phyloP scores from a whole-genome alignment of 2,329 filamentous ascomycete genomes.

The Claviceps sp. region DNA sequence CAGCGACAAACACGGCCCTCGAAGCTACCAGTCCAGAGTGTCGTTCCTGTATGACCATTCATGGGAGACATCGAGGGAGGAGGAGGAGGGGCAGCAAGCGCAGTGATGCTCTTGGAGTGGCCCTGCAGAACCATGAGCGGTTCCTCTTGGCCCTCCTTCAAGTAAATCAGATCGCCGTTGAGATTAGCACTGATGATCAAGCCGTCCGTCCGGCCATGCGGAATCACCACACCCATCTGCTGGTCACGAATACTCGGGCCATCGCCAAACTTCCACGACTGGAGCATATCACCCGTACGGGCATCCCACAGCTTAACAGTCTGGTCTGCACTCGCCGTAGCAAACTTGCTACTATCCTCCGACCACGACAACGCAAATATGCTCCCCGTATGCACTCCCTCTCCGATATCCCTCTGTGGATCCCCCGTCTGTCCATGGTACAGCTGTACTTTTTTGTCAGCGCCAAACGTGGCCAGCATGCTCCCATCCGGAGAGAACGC shows the following conservation, averaged over 20 bases:
- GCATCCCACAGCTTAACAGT: constrained; percentile 92
- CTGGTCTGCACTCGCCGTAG: constrained; percentile 86
- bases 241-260: constrained; percentile 67
- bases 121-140: constrained; percentile 66
- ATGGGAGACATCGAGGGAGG: constrained; percentile 3
- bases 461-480: constrained; percentile 72
- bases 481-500: constrained; percentile 84
- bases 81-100: constrained; percentile 35
- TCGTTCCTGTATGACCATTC: constrained; percentile 39
- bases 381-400: constrained; percentile 79
- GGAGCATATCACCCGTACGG: constrained; percentile 60
- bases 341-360: constrained; percentile 71
- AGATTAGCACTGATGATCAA: constrained; percentile 84
- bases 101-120: constrained; percentile 83
- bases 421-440: constrained; percentile 96
- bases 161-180: constrained; percentile 80
- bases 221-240: constrained; percentile 90
- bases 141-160: constrained; percentile 55
- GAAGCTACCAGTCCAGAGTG: constrained; percentile 80
- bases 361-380: constrained; percentile 90
- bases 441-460: constrained; percentile 83
- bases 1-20: constrained; percentile 79
- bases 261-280: constrained; percentile 78
- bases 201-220: constrained; percentile 66
- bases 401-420: constrained; percentile 60